Conservation (phyloP, 306 rosid species). For the Fragaria iinumae region DNA sequence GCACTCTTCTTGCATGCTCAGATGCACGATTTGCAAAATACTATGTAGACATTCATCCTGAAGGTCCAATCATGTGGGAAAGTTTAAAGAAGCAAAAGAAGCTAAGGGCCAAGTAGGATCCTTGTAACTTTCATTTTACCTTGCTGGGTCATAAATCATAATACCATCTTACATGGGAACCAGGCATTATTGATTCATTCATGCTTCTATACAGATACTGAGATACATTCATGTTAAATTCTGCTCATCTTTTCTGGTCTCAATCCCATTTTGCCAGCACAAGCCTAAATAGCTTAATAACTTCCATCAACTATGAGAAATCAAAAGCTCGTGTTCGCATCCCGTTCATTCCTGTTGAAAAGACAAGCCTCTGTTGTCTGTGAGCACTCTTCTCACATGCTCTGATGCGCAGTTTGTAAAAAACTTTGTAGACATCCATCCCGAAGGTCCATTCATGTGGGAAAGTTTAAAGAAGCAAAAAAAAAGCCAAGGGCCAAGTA, state of each 20-base stretch:
- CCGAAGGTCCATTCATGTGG: too few relatives aligned
- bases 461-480: too few relatives aligned
- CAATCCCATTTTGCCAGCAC: background rate
- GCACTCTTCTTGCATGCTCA: slow-evolving; percentile 58
- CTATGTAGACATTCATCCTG: slow-evolving; percentile 65
- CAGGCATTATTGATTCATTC: background rate
- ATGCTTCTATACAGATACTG: background rate
- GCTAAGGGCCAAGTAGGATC: slow-evolving; percentile 11
- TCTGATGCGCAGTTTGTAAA: too few relatives aligned
- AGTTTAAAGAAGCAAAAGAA: slow-evolving; percentile 33
- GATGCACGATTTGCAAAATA: slow-evolving; percentile 54
- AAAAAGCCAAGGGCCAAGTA: background rate
- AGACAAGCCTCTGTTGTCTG: background rate
- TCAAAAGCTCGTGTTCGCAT: background rate
- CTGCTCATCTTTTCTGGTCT: background rate
- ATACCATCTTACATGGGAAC: background rate
- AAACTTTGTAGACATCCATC: too few relatives aligned
- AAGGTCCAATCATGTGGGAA: slow-evolving; percentile 65
- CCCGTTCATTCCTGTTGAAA: background rate
- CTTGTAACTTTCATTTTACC: background rate
- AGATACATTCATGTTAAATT: background rate
- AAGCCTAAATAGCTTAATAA: background rate
- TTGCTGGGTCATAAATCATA: background rate
- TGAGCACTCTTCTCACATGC: too few relatives aligned
- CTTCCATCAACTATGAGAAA: background rate